A percentile compares a stretch with the other conserved stretches of the same genome.
Conservation (phyloP, 345 rosid species). For the Rubroshorea leprosula region DNA sequence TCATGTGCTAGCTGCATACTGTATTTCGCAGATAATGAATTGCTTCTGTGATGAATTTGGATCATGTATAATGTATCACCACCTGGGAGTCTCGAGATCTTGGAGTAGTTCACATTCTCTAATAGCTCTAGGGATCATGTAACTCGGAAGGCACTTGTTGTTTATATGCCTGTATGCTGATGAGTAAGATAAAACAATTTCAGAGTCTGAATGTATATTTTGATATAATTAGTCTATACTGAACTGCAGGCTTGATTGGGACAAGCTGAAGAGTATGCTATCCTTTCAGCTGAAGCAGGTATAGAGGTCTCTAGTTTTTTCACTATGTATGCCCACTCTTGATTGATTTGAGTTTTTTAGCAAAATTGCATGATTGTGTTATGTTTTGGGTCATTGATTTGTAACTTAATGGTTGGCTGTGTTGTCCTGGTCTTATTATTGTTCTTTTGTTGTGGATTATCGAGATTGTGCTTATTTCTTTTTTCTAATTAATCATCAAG, state of each 20-base stretch:
- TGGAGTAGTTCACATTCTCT: no score
- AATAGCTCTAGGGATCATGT: no score
- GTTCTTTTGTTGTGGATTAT: constrained; percentile 3
- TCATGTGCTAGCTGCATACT: no score
- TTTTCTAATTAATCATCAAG: constrained; percentile 32
- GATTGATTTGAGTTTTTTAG: not conserved
- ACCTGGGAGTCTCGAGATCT: no score
- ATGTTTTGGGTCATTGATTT: not conserved
- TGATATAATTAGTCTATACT: not conserved
- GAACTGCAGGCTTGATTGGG: constrained; percentile 76
- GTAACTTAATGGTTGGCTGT: not conserved
- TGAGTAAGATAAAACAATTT: no score
- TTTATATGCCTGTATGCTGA: no score
- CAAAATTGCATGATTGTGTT: not conserved
- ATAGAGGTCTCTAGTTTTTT: constrained; percentile 30
- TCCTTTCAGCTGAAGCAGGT: constrained; percentile 96
- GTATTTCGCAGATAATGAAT: no score
- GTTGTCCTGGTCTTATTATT: not conserved
- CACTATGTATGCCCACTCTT: not conserved
- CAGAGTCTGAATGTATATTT: not conserved
- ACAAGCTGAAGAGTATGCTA: constrained; percentile 60
- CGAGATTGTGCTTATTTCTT: constrained; percentile 13
- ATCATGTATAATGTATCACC: no score
- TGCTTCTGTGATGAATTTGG: no score
- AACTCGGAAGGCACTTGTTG: no score